A percentile compares a stretch with the other conserved stretches of the same genome.
Conservation (phyloP, 305 asterid species). For the Fraxinus platypoda region DNA sequence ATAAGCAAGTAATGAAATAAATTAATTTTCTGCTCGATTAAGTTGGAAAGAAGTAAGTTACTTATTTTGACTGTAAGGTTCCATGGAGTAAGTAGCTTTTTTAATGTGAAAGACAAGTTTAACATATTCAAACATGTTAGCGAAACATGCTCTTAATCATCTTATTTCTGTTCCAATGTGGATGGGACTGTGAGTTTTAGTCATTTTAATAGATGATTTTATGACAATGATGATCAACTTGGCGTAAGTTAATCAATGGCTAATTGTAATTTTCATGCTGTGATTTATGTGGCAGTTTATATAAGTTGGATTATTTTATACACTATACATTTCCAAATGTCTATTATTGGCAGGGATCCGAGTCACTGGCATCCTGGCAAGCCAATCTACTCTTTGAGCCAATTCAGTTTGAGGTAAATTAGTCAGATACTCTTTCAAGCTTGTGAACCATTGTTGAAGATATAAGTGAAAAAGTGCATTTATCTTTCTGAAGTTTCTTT, state of each 20-base stretch:
- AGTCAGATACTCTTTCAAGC: background rate
- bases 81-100: background rate
- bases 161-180: background rate
- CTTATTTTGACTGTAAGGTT: background rate
- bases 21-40: background rate
- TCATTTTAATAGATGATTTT: background rate
- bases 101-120: background rate
- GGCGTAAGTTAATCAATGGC: background rate
- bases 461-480: background rate
- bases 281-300: background rate
- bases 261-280: background rate
- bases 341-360: slow-evolving; percentile 65
- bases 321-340: background rate
- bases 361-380: slow-evolving; percentile 92
- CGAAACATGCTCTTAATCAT: background rate
- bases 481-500: background rate
- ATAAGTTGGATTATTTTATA: background rate
- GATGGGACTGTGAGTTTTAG: background rate
- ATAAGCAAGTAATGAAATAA: background rate
- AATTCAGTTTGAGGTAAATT: slow-evolving; percentile 78
- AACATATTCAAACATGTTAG: background rate
- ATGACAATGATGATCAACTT: background rate
- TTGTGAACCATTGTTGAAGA: background rate
- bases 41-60: background rate
- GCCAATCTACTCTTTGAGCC: slow-evolving; percentile 97